Percentiles rank a stretch among this genome's conserved stretches.
phyloP scores from a whole-genome alignment of 257 asterid genomes.

The Salvia splendens region DNA sequence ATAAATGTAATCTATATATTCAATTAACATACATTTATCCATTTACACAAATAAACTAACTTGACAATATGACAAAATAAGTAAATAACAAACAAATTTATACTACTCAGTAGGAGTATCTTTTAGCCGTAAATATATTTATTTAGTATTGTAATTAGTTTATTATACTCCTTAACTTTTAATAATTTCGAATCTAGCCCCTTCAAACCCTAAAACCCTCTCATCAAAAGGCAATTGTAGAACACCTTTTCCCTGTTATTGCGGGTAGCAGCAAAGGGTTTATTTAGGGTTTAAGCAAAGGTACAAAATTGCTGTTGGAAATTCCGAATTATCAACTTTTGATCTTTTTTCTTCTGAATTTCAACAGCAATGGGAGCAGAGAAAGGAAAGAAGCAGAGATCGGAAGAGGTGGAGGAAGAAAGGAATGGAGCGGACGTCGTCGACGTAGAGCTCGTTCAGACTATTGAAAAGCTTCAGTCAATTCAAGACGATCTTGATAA shows the following conservation, averaged over 20 bases:
- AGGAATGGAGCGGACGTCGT: constrained; percentile 39
- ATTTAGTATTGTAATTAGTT: not conserved
- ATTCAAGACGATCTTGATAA: constrained; percentile 88
- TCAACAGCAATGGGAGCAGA: constrained; percentile 62
- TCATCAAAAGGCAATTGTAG: constrained; percentile 15
- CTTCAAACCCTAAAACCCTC: constrained; percentile 21
- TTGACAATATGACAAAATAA: no score
- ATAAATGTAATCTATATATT: no score
- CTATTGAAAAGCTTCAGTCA: constrained; percentile 79
- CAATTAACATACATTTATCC: no score
- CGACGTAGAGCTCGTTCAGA: constrained; percentile 59
- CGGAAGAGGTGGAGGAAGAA: constrained; percentile 50
- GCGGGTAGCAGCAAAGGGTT: constrained; percentile 43
- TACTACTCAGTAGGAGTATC: no score
- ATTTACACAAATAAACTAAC: no score
- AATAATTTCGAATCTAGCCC: constrained; percentile 12
- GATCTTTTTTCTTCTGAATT: constrained; percentile 20
- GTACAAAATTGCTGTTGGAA: constrained; percentile 2
- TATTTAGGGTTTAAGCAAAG: constrained; percentile 57
- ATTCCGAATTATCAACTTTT: not conserved
- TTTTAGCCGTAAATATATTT: no score
- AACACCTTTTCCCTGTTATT: constrained; percentile 6
- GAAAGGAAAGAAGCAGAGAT: constrained; percentile 78
- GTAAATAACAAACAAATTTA: no score
- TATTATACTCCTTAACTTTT: not conserved